A percentile compares a stretch with the other conserved stretches of the same genome.
Conservation (phyloP, 257 asterid genomes). For the Nicotiana tomentosiformis region DNA sequence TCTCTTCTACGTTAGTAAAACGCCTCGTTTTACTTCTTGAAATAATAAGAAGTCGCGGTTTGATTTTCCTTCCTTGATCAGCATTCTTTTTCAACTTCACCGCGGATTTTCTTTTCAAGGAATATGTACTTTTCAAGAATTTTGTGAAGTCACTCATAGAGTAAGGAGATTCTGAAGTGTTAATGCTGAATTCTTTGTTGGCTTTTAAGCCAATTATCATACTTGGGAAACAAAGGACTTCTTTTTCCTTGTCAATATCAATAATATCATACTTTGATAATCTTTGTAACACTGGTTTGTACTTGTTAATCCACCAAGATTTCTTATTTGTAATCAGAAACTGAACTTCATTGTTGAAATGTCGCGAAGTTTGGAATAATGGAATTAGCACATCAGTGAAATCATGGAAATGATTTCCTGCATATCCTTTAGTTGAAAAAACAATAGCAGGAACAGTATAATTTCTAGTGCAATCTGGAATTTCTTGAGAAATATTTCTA, state of each 20-base stretch:
- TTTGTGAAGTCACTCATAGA: constrained; percentile 36
- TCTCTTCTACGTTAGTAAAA: constrained; percentile 21
- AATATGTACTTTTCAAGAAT: constrained; percentile 30
- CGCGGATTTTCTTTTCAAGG: constrained; percentile 17
- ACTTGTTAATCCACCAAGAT: constrained; percentile 31
- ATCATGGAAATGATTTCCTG: constrained; percentile 53
- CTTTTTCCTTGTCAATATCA: constrained; percentile 29
- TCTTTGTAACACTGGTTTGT: constrained; percentile 13
- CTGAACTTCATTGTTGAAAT: constrained; percentile 26
- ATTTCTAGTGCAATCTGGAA: constrained; percentile 35
- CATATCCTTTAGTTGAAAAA: constrained; percentile 46
- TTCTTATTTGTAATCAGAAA: constrained; percentile 30
- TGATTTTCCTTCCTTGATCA: neutral
- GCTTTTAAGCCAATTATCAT: constrained; percentile 43
- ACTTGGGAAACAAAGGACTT: constrained; percentile 39
- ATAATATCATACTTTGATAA: constrained; percentile 34
- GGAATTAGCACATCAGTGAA: constrained; percentile 55
- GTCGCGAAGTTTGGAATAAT: constrained; percentile 34
- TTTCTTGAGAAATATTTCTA: neutral
- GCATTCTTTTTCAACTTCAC: neutral
- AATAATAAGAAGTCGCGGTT: constrained; percentile 44
- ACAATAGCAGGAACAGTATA: constrained; percentile 37
- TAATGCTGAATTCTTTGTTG: constrained; percentile 28
- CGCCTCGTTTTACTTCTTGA: constrained; percentile 33
- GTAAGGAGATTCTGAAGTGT: constrained; percentile 15